Base-by-base conservation (phyloP, 306 rosid species). In the Mucuna pruriens region DNA sequence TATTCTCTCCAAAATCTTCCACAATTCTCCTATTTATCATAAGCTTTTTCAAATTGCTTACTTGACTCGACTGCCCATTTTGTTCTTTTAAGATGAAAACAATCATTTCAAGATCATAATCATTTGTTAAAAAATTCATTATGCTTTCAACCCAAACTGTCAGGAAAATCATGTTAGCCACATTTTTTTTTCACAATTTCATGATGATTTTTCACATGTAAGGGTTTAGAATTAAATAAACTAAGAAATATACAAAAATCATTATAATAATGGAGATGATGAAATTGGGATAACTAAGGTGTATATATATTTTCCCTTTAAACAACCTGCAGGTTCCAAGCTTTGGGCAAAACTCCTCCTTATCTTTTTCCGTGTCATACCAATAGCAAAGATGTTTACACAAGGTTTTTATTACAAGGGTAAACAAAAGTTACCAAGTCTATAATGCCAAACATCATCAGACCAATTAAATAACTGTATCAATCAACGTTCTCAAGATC, bases 401-500 rank as follows among this genome's bases (percentile, higher is more conserved):
- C 20, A 38, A 62, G 58, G 68, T 49, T 74, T 49, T 74, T 81
- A 73, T 81, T 63, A 74, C 76, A 66, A 34, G 31, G 71, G 34
- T 10, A 23, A 45, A 44, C 11, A 31, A 71, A 52, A 49, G 38
- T 45, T 4, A 62, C 40, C 2, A 51, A 66, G 69, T 65, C 72
- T 67, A 84, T 48, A 80, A 80, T 76, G 71, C 62, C 84, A 81
- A 74, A n/a, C n/a, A n/a, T n/a, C 77, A 85, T 13, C 40, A 64
- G 57, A 84, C 75, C 13, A 68, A 33, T 39, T 51, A 70, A 80
- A 51, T 65, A 33, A 76, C 65, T n/a, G 42, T 22, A 86, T 61
- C 36, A 84, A 86, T 81, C 64, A 48, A 76, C 26, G 20, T 78
- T 60, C 49, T 38, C 58, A 80, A 79, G 61, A 87, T 85, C 86